Conservation (phyloP, 2,329 filamentous ascomycete genomes). For the Beauveria sp. region DNA sequence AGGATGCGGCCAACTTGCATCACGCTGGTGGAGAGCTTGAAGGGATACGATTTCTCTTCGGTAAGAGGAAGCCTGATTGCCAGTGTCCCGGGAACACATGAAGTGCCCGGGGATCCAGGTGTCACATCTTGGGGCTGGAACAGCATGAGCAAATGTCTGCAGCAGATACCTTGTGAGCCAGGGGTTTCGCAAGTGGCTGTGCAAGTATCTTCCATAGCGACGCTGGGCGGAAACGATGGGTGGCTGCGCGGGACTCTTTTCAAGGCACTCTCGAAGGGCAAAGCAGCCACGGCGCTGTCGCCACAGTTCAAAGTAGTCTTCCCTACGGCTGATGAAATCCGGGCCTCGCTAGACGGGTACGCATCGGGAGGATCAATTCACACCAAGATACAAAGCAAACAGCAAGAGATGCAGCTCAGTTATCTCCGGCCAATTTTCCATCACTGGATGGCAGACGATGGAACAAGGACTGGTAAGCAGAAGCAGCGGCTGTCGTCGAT, state of each 20-base stretch:
- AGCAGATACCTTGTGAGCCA: constrained; percentile 38
- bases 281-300: constrained; percentile 18
- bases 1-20: constrained; percentile 43
- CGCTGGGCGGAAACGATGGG: constrained; percentile 59
- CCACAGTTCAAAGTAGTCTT: constrained; percentile 67
- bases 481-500: neutral
- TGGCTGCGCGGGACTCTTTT: constrained; percentile 67
- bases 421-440: constrained; percentile 64
- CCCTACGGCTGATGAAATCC: constrained; percentile 72
- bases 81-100: constrained; percentile 66
- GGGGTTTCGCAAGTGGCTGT: constrained; percentile 43
- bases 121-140: constrained; percentile 72
- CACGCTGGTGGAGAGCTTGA: constrained; percentile 49
- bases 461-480: neutral
- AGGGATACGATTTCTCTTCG: constrained; percentile 58
- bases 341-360: constrained; percentile 71
- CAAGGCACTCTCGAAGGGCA: constrained; percentile 29
- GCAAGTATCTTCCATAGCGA: constrained; percentile 77
- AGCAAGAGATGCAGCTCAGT: constrained; percentile 65
- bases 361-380: constrained; percentile 72
- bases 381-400: constrained; percentile 62
- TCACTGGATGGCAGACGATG: constrained; percentile 65
- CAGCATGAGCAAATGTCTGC: constrained; percentile 54
- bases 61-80: constrained; percentile 68
- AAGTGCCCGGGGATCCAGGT: constrained; percentile 34